These are phyloP conservation scores for Eutrema salsugineum DNA, from an alignment of 441 rosid species.

Conservation along the genomic window DNA sequence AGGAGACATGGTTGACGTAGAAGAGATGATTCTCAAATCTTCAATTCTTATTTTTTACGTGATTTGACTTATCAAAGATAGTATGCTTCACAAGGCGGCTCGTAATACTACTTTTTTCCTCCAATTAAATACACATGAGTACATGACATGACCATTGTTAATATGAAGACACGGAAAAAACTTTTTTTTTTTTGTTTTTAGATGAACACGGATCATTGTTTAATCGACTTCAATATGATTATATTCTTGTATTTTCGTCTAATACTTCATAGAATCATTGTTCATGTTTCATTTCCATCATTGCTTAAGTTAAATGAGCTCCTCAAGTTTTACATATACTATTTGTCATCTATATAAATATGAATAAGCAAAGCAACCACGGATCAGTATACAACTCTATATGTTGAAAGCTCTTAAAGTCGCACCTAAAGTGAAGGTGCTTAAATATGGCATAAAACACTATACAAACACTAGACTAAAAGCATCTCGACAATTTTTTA, in stretches of 20 bases:
- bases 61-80: slow-evolving; percentile 9
- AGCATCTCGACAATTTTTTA: not conserved
- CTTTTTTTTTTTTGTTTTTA: too few species aligned
- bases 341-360: too few species aligned
- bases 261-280: too few species aligned
- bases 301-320: too few species aligned
- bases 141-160: not conserved
- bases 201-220: too few species aligned
- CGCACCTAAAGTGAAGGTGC: not conserved
- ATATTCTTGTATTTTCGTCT: too few species aligned
- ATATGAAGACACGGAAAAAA: not conserved
- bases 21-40: slow-evolving; percentile 20
- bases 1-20: slow-evolving; percentile 28
- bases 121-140: not conserved
- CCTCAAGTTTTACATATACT: too few species aligned
- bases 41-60: not conserved
- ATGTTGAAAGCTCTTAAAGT: not conserved
- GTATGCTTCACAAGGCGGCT: slow-evolving; percentile 17
- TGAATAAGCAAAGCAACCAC: not conserved
- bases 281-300: too few species aligned
- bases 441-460: not conserved
- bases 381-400: not conserved
- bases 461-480: not conserved
- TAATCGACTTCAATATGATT: too few species aligned
- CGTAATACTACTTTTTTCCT: not conserved